Percentiles rank a stretch among this genome's conserved stretches.
phyloP scores from a whole-genome alignment of 495 filamentous ascomycete genomes.

The Penicillium cataractarum region DNA sequence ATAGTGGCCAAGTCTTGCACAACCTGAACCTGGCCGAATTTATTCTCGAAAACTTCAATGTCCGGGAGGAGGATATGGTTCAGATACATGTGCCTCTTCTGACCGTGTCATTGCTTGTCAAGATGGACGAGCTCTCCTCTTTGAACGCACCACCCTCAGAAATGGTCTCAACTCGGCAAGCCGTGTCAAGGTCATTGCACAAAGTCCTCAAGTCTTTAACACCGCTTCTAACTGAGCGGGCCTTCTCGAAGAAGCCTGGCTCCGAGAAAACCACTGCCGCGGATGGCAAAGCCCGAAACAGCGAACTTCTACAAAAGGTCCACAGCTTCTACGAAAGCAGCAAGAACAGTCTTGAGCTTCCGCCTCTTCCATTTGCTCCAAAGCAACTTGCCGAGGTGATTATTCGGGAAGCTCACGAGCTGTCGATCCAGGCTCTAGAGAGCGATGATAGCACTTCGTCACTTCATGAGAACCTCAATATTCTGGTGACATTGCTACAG shows the following conservation, averaged over 20 bases:
- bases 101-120: constrained; percentile 68
- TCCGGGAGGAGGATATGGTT: constrained; percentile 95
- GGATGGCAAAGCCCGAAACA: constrained; percentile 28
- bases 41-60: constrained; percentile 85
- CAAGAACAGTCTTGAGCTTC: constrained; percentile 48
- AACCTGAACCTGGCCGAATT: constrained; percentile 75
- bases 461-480: constrained; percentile 46
- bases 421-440: constrained; percentile 49
- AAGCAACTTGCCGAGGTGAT: constrained; percentile 62
- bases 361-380: constrained; percentile 59
- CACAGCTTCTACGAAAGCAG: constrained; percentile 63
- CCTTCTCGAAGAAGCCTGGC: constrained; percentile 56
- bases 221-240: constrained; percentile 70
- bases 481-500: constrained; percentile 60
- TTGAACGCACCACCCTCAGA: constrained; percentile 8
- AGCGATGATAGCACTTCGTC: constrained; percentile 24
- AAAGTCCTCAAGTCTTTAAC: constrained; percentile 40
- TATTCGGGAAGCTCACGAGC: constrained; percentile 59
- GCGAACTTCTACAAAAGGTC: constrained; percentile 61
- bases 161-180: constrained; percentile 23
- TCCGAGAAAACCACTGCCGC: constrained; percentile 28
- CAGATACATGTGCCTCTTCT: constrained; percentile 79
- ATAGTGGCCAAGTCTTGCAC: constrained; percentile 49
- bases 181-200: constrained; percentile 33
- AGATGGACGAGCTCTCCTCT: constrained; percentile 38